These are phyloP conservation scores for Plasmodium chabaudi DNA, from an alignment of 169 alveolate species.

Conservation along the genomic window DNA sequence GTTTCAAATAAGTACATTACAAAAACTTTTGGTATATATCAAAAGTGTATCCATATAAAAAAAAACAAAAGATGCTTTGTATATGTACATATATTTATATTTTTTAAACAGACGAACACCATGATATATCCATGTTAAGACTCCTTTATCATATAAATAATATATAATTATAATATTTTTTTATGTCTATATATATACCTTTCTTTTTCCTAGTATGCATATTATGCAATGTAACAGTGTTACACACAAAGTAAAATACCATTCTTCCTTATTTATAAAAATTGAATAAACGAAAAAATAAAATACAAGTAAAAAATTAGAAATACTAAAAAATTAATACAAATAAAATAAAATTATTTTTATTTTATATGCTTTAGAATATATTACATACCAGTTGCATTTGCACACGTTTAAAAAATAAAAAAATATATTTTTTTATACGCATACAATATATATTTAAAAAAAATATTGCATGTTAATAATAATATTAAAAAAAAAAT, in stretches of 20 bases:
- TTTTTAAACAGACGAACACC: too few species aligned
- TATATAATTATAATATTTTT: too few species aligned
- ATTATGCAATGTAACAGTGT: not conserved
- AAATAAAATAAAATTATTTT: constrained; percentile 4
- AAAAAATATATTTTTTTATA: constrained; percentile 20
- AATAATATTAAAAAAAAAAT: constrained; percentile 6
- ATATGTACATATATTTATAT: too few species aligned
- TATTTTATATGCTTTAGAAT: constrained; percentile 25
- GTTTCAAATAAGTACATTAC: too few species aligned
- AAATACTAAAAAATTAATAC: constrained; percentile 2
- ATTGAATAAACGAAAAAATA: not conserved
- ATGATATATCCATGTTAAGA: too few species aligned
- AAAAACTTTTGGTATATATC: too few species aligned
- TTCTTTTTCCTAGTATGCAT: too few species aligned
- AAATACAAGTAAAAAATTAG: not conserved
- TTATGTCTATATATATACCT: too few species aligned
- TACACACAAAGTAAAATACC: not conserved
- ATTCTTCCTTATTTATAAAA: not conserved
- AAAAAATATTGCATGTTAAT: constrained; percentile 9
- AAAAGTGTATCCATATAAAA: too few species aligned
- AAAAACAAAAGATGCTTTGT: too few species aligned
- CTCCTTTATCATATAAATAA: too few species aligned
- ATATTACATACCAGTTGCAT: constrained; percentile 18
- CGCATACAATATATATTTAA: constrained; percentile 12
- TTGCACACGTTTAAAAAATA: constrained; percentile 42